Evolutionary conservation across 148 eudicot genomes (phyloP).

Genomic region (Agrostemma githago): DNA sequence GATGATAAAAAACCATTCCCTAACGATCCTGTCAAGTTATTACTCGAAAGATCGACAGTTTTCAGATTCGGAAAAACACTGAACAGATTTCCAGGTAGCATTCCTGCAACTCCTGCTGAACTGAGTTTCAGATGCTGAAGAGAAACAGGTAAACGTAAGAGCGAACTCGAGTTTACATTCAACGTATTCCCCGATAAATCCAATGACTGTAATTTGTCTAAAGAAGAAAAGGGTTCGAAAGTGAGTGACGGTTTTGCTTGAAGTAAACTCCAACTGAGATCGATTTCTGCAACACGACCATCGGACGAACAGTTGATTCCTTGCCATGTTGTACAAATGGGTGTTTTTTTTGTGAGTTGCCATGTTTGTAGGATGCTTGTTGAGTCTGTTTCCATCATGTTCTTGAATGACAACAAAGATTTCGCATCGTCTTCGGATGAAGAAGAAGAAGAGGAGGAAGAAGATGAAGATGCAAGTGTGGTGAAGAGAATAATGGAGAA

Average conservation of each 20-base stretch:
- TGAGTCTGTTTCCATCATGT: conserved; percentile 55
- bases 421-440: conserved; percentile 39
- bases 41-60: conserved; percentile 51
- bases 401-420: conserved; percentile 64
- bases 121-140: conserved; percentile 52
- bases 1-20: conserved; percentile 40
- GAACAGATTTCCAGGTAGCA: conserved; percentile 44
- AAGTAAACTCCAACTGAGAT: conserved; percentile 61
- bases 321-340: conserved; percentile 60
- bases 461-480: conserved; percentile 5
- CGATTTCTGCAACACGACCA: conserved; percentile 56
- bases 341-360: conserved; percentile 35
- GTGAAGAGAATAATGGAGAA: conserved; percentile 22
- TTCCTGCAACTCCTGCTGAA: conserved; percentile 52
- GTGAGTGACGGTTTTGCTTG: conserved; percentile 31
- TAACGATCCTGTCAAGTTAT: conserved; percentile 56
- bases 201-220: conserved; percentile 53
- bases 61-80: conserved; percentile 46
- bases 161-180: conserved; percentile 48
- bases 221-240: conserved; percentile 47
- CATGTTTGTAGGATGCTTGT: conserved; percentile 48
- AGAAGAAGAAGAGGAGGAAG: conserved; percentile 9
- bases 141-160: conserved; percentile 57
- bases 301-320: conserved; percentile 57
- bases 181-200: conserved; percentile 67